Percentiles rank a stretch among this genome's conserved stretches.
These are phyloP conservation scores for Mycena latifolia DNA, from an alignment of 768 basidiomycete genomes.

Conservation along the genomic window DNA sequence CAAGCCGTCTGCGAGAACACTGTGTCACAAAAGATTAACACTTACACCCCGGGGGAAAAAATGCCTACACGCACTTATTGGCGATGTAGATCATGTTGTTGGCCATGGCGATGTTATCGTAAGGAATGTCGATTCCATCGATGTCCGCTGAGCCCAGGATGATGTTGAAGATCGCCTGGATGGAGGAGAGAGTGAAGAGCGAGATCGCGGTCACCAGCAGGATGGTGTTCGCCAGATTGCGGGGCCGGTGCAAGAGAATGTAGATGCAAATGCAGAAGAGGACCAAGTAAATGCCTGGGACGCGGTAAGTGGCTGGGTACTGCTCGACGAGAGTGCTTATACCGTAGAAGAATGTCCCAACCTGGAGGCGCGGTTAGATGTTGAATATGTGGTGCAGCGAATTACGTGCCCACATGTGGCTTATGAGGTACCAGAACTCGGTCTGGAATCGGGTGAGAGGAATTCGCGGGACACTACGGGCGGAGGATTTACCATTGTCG, in stretches of 20 bases:
- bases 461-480: neutral
- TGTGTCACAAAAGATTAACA: constrained; percentile 20
- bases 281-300: constrained; percentile 44
- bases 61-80: constrained; percentile 48
- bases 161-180: constrained; percentile 46
- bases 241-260: constrained; percentile 38
- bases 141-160: constrained; percentile 45
- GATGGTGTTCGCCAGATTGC: constrained; percentile 39
- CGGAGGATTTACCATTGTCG: constrained; percentile 6
- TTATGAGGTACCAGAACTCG: constrained; percentile 7
- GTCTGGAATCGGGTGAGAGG: constrained; percentile 4
- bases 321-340: neutral
- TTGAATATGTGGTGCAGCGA: neutral
- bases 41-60: neutral
- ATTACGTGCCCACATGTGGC: constrained; percentile 16
- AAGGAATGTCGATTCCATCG: constrained; percentile 41
- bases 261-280: constrained; percentile 46
- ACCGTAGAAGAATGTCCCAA: constrained; percentile 25
- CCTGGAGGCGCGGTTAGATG: neutral
- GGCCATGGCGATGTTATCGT: constrained; percentile 42
- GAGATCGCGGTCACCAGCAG: constrained; percentile 42
- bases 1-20: constrained; percentile 45
- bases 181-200: constrained; percentile 45
- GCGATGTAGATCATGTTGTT: constrained; percentile 47
- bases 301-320: neutral